Evolutionary conservation across 331 rosid species (phyloP).

Genomic region (Phaseolus coccineus): DNA sequence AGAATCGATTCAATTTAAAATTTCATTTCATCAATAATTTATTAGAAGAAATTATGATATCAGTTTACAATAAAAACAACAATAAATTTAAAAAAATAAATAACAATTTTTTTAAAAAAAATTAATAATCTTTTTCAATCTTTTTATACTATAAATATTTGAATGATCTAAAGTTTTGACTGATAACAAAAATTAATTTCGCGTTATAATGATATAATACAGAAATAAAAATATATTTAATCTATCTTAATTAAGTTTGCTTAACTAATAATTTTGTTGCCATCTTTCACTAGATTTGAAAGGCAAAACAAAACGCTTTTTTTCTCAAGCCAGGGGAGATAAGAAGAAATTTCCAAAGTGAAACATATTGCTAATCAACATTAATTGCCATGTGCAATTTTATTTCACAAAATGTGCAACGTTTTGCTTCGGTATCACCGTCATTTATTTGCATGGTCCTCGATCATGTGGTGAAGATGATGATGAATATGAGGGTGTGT

Average conservation of each 20-base stretch:
- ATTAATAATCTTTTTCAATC: no score
- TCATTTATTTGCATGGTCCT: neutral
- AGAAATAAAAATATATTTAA: no score
- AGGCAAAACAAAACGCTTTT: neutral
- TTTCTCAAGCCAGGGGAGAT: neutral
- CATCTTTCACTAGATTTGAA: neutral
- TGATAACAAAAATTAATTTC: no score
- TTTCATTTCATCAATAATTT: no score
- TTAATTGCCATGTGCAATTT: constrained; percentile 1
- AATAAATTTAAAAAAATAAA: no score
- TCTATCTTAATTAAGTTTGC: neutral
- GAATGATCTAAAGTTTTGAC: no score
- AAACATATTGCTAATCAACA: neutral
- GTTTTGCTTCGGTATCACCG: neutral
- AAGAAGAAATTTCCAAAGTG: neutral
- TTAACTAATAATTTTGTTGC: neutral
- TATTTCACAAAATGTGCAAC: neutral
- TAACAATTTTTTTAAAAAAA: no score
- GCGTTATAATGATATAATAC: no score
- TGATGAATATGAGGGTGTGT: neutral
- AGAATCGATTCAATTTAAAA: no score
- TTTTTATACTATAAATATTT: no score
- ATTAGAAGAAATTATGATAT: no score
- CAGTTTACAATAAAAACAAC: no score
- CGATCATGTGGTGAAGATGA: neutral